Conservation (phyloP, 2,329 filamentous ascomycete species). For the Claviceps sorghi region DNA sequence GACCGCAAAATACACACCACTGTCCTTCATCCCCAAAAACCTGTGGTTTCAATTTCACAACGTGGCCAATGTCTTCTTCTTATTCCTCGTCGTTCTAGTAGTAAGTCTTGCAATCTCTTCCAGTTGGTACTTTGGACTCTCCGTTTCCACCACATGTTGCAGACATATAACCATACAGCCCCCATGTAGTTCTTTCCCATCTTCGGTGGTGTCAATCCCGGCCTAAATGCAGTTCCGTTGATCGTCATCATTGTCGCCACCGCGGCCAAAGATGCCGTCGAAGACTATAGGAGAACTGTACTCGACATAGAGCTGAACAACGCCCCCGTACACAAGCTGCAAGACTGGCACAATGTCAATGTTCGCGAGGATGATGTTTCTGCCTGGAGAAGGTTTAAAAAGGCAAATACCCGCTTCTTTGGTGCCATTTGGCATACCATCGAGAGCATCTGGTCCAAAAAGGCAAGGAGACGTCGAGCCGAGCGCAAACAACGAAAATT, state of each 20-base stretch:
- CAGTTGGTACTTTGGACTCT: neutral
- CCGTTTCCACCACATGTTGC: neutral
- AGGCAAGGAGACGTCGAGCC: slow-evolving; percentile 33
- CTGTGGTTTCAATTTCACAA: slow-evolving; percentile 97
- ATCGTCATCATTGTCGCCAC: slow-evolving; percentile 87
- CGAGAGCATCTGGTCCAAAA: slow-evolving; percentile 34
- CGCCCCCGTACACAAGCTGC: slow-evolving; percentile 77
- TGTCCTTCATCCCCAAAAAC: slow-evolving; percentile 94
- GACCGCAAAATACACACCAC: slow-evolving; percentile 90
- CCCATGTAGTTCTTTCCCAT: slow-evolving; percentile 76
- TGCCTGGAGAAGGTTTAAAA: slow-evolving; percentile 78
- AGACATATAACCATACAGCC: neutral
- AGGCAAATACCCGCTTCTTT: slow-evolving; percentile 55
- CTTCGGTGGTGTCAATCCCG: slow-evolving; percentile 83
- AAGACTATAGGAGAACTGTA: slow-evolving; percentile 84
- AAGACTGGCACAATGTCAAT: slow-evolving; percentile 88
- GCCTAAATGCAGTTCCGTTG: slow-evolving; percentile 74
- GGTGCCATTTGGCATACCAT: slow-evolving; percentile 37
- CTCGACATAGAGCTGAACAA: slow-evolving; percentile 94
- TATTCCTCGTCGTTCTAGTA: slow-evolving; percentile 86
- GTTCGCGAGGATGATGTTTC: slow-evolving; percentile 76
- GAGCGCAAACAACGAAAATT: slow-evolving; percentile 26
- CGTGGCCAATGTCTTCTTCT: slow-evolving; percentile 94
- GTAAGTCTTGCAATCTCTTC: slow-evolving; percentile 40
- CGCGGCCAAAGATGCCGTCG: slow-evolving; percentile 84